Conservation (phyloP, 2,329 filamentous ascomycete species). For the Ophiostoma quercus region DNA sequence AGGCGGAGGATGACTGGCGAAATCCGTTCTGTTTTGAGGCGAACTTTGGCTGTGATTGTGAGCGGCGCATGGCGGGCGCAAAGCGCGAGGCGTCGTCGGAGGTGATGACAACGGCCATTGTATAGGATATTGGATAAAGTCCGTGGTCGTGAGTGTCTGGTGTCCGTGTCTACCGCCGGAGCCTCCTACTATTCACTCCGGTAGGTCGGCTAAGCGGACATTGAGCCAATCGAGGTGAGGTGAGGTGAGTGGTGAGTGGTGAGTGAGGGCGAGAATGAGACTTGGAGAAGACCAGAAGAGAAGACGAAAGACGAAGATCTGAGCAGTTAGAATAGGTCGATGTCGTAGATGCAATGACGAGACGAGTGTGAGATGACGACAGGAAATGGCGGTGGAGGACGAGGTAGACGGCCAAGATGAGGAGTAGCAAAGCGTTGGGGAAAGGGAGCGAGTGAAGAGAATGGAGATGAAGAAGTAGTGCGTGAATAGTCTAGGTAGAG, state of each 20-base stretch:
- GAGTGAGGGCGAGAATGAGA: background rate
- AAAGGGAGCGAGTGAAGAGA: background rate
- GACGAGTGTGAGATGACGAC: background rate
- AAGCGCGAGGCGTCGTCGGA: constrained; percentile 56
- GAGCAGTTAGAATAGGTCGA: background rate
- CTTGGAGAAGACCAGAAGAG: background rate
- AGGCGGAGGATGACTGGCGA: constrained; percentile 43
- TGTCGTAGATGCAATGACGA: background rate
- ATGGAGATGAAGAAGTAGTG: background rate
- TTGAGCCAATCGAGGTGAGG: background rate
- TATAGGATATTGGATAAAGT: constrained; percentile 4
- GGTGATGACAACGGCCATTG: constrained; percentile 53
- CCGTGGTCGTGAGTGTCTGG: background rate
- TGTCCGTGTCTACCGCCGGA: constrained; percentile 22
- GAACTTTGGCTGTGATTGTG: constrained; percentile 57
- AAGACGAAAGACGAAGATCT: background rate
- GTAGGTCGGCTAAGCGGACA: constrained; percentile 4
- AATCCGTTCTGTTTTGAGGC: constrained; percentile 41
- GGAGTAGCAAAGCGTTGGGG: background rate
- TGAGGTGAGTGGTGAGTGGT: background rate
- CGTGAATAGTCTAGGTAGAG: background rate
- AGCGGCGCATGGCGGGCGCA: constrained; percentile 51
- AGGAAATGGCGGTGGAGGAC: background rate
- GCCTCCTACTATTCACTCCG: constrained; percentile 11
- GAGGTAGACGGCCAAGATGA: background rate